Percentiles rank a stretch among this genome's conserved stretches.
phyloP scores from a whole-genome alignment of 768 basidiomycete species.

The Termitomyces sp. region DNA sequence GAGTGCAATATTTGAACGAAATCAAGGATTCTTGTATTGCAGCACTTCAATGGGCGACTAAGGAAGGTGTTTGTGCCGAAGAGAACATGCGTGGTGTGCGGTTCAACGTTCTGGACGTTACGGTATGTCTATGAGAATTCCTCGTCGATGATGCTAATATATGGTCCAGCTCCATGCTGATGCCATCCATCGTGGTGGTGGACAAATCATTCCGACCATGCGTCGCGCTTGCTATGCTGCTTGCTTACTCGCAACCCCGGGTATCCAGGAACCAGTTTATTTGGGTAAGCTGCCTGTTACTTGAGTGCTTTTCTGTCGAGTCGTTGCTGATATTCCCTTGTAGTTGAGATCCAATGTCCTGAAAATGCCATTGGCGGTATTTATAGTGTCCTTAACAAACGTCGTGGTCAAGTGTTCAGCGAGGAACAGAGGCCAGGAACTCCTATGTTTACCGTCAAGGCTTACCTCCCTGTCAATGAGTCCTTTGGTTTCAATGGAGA shows the following conservation, averaged over 20 bases:
- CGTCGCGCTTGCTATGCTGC: constrained; percentile 97
- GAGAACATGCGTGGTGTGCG: constrained; percentile 99
- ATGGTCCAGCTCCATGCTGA: constrained; percentile 80
- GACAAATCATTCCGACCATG: constrained; percentile 96
- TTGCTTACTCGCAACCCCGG: constrained; percentile 84
- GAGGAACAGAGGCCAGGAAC: constrained; percentile 97
- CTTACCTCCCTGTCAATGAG: constrained; percentile 86
- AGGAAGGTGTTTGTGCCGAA: constrained; percentile 94
- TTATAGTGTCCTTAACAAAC: constrained; percentile 90
- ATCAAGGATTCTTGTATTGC: constrained; percentile 99
- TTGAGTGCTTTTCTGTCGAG: neutral
- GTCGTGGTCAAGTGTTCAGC: constrained; percentile 97
- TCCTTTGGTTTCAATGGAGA: constrained; percentile 99
- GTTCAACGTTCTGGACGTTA: constrained; percentile 93
- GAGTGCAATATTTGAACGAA: constrained; percentile 98
- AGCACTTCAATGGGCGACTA: constrained; percentile 99
- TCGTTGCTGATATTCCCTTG: neutral
- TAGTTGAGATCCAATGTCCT: constrained; percentile 97
- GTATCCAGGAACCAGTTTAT: constrained; percentile 95
- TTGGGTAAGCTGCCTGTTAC: constrained; percentile 49
- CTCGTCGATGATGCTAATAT: neutral
- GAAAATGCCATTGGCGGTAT: constrained; percentile 98
- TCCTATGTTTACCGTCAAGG: constrained; percentile 99
- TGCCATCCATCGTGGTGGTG: constrained; percentile 99
- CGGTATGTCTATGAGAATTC: constrained; percentile 41